Evolutionary conservation across 2,329 filamentous ascomycete species (phyloP).

Genomic region (Fusarium sambucinum): DNA sequence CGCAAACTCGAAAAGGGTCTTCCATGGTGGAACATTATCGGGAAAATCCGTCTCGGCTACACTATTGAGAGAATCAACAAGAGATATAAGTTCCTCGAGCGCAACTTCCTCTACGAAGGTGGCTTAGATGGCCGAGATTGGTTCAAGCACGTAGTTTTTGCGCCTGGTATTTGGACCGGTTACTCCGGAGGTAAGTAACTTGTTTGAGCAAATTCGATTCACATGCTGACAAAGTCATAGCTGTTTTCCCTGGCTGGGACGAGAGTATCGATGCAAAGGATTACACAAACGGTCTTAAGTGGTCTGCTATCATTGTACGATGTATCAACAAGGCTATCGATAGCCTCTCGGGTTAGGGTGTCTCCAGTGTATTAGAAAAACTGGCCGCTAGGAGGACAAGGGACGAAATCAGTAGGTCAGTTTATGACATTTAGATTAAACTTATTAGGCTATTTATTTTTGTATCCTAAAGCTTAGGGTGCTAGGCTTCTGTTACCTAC

Average conservation of each 20-base stretch:
- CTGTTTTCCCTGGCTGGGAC: conserved; percentile 71
- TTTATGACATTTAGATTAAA: neutral
- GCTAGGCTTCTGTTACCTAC: neutral
- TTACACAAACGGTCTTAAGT: conserved; percentile 68
- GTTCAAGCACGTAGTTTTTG: conserved; percentile 97
- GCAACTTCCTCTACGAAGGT: conserved; percentile 78
- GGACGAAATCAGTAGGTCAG: neutral
- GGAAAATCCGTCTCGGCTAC: conserved; percentile 72
- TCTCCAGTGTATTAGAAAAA: neutral
- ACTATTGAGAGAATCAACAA: conserved; percentile 76
- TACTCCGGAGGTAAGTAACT: conserved; percentile 77
- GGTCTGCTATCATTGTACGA: conserved; percentile 69
- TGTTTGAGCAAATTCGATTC: neutral
- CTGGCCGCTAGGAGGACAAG: neutral
- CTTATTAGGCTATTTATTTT: neutral
- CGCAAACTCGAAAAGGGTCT: conserved; percentile 64
- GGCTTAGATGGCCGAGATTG: conserved; percentile 84
- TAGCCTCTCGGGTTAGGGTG: conserved; percentile 46
- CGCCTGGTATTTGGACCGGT: conserved; percentile 90
- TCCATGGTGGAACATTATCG: conserved; percentile 84
- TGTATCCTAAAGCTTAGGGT: neutral
- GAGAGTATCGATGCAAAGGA: conserved; percentile 73
- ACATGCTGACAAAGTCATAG: conserved; percentile 48
- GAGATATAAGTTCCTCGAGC: conserved; percentile 87
- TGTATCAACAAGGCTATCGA: conserved; percentile 62